These are phyloP conservation scores for Zancudomyces culisetae DNA, from an alignment of 371 early-diverging fungal species.

Conservation along the genomic window DNA sequence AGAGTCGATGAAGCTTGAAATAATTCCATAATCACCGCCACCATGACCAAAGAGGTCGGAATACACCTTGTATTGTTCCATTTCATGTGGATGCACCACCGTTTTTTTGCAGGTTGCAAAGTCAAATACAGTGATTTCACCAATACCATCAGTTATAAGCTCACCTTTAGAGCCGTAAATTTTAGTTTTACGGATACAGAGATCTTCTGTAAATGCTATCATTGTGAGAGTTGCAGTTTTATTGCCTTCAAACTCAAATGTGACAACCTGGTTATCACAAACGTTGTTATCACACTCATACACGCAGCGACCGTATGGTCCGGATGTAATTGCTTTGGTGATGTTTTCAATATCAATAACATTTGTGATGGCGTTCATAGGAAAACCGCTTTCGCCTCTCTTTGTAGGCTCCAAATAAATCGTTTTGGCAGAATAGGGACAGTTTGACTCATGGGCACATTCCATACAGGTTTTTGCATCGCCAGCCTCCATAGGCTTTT, in stretches of 20 bases:
- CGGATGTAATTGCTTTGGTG: conserved; percentile 21
- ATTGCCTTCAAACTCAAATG: conserved; percentile 28
- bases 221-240: conserved; percentile 30
- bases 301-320: conserved; percentile 37
- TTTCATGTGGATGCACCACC: conserved; percentile 4
- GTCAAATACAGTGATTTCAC: conserved; percentile 14
- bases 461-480: conserved; percentile 23
- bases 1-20: conserved; percentile 20
- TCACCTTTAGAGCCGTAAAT: conserved; percentile 31
- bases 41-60: conserved; percentile 6
- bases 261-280: conserved; percentile 36
- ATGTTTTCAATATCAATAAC: conserved; percentile 26
- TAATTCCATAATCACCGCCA: conserved; percentile 28
- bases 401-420: conserved; percentile 26
- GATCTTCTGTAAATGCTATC: conserved; percentile 29
- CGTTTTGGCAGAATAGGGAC: conserved; percentile 32
- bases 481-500: conserved; percentile 32
- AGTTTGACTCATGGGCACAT: conserved; percentile 25
- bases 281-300: conserved; percentile 43
- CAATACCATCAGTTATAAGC: conserved; percentile 24
- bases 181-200: conserved; percentile 24
- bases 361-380: conserved; percentile 19
- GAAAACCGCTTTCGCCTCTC: conserved; percentile 23
- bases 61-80: conserved; percentile 1
- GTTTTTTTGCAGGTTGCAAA: conserved; percentile 8